Evolutionary conservation across 768 basidiomycete species (phyloP).

Genomic region (Pleurotus platypus): DNA sequence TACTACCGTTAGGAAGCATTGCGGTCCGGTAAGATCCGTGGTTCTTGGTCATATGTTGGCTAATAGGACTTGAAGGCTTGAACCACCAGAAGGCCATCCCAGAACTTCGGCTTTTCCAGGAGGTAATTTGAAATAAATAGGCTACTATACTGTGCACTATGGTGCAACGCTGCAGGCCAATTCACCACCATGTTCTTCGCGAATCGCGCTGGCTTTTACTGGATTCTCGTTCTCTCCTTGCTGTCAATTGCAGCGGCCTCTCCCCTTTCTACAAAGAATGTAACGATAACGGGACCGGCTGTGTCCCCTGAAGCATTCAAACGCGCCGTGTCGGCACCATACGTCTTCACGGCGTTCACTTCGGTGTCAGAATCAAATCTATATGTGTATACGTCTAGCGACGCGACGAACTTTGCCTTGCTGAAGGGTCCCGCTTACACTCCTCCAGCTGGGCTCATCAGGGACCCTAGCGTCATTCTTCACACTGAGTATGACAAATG

Average conservation of each 20-base stretch:
- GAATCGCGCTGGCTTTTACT: too few species aligned
- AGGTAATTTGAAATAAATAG: too few species aligned
- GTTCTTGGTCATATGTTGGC: too few species aligned
- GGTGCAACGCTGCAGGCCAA: too few species aligned
- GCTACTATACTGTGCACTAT: too few species aligned
- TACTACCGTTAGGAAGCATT: too few species aligned
- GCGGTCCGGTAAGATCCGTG: too few species aligned
- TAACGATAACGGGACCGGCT: conserved; percentile 12
- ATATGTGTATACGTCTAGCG: conserved; percentile 29
- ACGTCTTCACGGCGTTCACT: conserved; percentile 32
- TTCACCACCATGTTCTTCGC: too few species aligned
- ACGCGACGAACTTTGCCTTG: conserved; percentile 26
- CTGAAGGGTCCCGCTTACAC: conserved; percentile 31
- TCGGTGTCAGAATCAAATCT: conserved; percentile 30
- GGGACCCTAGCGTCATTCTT: conserved; percentile 30
- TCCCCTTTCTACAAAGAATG: background rate
- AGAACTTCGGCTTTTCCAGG: too few species aligned
- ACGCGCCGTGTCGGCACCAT: conserved; percentile 25
- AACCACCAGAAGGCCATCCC: too few species aligned
- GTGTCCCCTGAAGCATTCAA: conserved; percentile 26
- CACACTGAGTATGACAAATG: conserved; percentile 26
- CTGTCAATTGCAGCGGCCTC: background rate
- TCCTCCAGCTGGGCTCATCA: conserved; percentile 29
- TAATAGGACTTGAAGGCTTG: too few species aligned
- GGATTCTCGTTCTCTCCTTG: background rate